phyloP scores from a whole-genome alignment of 2,329 filamentous ascomycete species.

The Sordariomycetes sp. region DNA sequence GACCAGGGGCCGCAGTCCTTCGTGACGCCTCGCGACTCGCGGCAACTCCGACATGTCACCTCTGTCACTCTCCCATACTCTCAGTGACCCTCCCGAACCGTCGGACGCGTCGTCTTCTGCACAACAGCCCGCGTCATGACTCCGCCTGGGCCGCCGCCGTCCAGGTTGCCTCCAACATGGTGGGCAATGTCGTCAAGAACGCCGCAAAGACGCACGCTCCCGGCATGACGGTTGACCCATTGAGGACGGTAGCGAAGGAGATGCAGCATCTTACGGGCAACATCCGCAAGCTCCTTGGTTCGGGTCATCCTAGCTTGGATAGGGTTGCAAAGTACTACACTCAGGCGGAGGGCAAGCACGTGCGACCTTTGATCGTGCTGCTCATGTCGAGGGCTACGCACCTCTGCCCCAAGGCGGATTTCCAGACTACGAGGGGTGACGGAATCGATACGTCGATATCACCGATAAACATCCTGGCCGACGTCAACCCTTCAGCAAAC shows the following conservation, averaged over 20 bases:
- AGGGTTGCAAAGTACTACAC: constrained; percentile 98
- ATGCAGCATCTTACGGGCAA: constrained; percentile 94
- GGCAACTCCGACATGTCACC: constrained; percentile 16
- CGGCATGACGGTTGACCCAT: constrained; percentile 72
- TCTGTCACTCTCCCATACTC: constrained; percentile 16
- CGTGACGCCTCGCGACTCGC: constrained; percentile 22
- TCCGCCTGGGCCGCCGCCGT: constrained; percentile 74
- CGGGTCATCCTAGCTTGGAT: constrained; percentile 88
- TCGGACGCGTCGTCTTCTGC: constrained; percentile 23
- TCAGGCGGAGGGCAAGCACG: constrained; percentile 90
- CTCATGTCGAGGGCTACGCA: constrained; percentile 93
- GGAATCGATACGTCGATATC: constrained; percentile 47
- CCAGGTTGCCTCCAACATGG: constrained; percentile 59
- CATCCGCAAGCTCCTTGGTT: constrained; percentile 85
- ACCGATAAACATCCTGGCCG: constrained; percentile 54
- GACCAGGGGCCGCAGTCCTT: constrained; percentile 41
- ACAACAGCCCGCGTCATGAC: constrained; percentile 32
- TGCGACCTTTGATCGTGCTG: constrained; percentile 87
- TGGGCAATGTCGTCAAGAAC: constrained; percentile 56
- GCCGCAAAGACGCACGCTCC: constrained; percentile 44
- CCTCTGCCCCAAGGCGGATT: constrained; percentile 53
- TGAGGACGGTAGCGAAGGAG: constrained; percentile 87
- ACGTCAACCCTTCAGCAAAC: constrained; percentile 64
- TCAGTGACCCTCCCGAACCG: constrained; percentile 13
- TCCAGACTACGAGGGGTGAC: constrained; percentile 26